phyloP scores from a whole-genome alignment of 495 filamentous ascomycete genomes.

The Penicillium psychrofluorescens region DNA sequence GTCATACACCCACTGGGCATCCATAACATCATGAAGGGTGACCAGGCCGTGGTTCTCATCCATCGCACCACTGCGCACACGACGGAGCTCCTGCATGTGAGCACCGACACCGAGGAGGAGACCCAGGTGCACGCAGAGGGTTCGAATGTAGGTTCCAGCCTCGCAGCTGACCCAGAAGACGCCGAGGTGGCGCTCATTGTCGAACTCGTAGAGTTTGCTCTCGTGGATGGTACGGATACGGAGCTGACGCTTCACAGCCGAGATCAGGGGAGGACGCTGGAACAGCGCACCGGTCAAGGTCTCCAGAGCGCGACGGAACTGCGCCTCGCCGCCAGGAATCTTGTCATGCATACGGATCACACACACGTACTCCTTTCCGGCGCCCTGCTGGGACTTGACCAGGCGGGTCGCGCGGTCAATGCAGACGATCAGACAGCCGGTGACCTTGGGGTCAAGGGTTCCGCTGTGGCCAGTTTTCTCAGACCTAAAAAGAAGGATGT shows the following conservation, averaged over 20 bases:
- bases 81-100: slow-evolving; percentile 96
- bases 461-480: slow-evolving; percentile 98
- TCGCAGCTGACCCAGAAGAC: slow-evolving; percentile 99
- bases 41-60: slow-evolving; percentile 80
- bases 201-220: slow-evolving; percentile 91
- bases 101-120: slow-evolving; percentile 88
- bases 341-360: slow-evolving; percentile 89
- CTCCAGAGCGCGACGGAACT: slow-evolving; percentile 85
- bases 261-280: slow-evolving; percentile 94
- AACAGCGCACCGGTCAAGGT: slow-evolving; percentile 93
- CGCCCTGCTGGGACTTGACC: slow-evolving; percentile 97
- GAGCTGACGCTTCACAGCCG: slow-evolving; percentile 95
- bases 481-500: slow-evolving; percentile 45
- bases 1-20: slow-evolving; percentile 90
- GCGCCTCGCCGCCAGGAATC: slow-evolving; percentile 80
- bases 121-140: slow-evolving; percentile 92
- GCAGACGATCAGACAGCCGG: slow-evolving; percentile 91
- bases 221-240: slow-evolving; percentile 96
- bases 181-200: slow-evolving; percentile 94
- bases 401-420: slow-evolving; percentile 92
- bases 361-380: slow-evolving; percentile 84
- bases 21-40: slow-evolving; percentile 90
- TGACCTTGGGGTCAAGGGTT: slow-evolving; percentile 92
- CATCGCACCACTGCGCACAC: slow-evolving; percentile 93
- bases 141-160: slow-evolving; percentile 97